phyloP scores from a whole-genome alignment of 1,139 yeast species.

The Pichia sp. region DNA sequence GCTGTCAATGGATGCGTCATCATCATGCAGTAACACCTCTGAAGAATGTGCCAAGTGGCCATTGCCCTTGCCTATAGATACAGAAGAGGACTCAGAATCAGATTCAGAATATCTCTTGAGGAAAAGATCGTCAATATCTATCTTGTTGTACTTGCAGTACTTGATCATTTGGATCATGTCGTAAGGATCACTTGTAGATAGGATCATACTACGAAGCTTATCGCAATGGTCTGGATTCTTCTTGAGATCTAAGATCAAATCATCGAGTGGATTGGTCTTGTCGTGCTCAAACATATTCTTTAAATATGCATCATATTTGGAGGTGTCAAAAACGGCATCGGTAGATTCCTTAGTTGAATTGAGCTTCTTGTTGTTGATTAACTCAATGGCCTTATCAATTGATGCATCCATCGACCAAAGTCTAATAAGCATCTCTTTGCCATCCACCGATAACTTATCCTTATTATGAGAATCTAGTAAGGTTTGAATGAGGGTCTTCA shows the following conservation, averaged over 20 bases:
- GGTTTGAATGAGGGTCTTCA: conserved; percentile 50
- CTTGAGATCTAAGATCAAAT: conserved; percentile 3
- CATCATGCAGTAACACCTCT: no score
- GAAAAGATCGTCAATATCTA: conserved; percentile 46
- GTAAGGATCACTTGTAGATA: conserved; percentile 46
- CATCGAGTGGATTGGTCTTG: background rate
- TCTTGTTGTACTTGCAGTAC: conserved; percentile 43
- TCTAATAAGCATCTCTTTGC: conserved; percentile 63
- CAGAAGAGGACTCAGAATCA: no score
- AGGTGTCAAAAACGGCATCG: background rate
- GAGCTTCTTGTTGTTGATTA: conserved; percentile 22
- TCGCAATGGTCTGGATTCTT: conserved; percentile 31
- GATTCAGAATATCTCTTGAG: conserved; percentile 24
- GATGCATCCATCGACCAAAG: conserved; percentile 60
- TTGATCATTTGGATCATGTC: conserved; percentile 45
- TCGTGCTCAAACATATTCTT: background rate
- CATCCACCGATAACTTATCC: conserved; percentile 51
- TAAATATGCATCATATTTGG: conserved; percentile 1
- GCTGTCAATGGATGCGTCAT: conserved; percentile 10
- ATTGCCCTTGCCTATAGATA: no score
- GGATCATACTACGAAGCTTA: conserved; percentile 42
- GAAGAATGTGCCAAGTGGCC: no score
- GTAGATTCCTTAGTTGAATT: conserved; percentile 1
- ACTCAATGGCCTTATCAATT: conserved; percentile 50
- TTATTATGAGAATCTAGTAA: conserved; percentile 48